Base-by-base conservation (phyloP, 495 filamentous ascomycete genomes). In the Durotheca rogersii region DNA sequence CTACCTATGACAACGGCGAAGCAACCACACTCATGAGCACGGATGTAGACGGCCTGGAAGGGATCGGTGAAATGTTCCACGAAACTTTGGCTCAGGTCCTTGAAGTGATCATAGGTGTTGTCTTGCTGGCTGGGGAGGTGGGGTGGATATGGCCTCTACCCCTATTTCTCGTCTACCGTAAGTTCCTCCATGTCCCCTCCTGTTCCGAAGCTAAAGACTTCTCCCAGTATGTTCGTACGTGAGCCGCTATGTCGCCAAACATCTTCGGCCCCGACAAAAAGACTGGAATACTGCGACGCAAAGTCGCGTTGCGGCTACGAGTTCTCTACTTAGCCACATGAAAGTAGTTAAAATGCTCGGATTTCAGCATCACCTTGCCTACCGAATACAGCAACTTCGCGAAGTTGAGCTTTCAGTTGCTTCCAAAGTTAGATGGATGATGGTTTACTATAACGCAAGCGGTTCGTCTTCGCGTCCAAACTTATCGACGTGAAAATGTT, bases 261-360 rank as follows among this genome's bases (percentile, higher is more conserved):
- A 77, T 49, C 62, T 77, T 1, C 69, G 76, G 29, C 51, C 63
- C 21, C 64, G 68, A 20, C 78, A 80, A 47, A 72, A 65, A 7
- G 50, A 60, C 15, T 84, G 78, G 78, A 72, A 78, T 18, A 53
- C 62, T 25, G 77, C 79, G 9, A 80, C 79, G 7, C 70, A 81
- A 44, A 67, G 61, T 41, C 75, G 80, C 14, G 76, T 83, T 21
- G 68, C 72, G 16, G 66, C 70, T 19, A 81, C 77, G 5, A 72
- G 68, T 4, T 56, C 72, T 0, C 76, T 81, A 67, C 58, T 86
- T 3, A 66, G 74, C 7, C 71, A 77, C 0, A 80, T 83, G 56
- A 84, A 85, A 51, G 67, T 70, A 10, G 66, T 88, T 30, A 87
- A 86, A 51, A 81, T 84, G 76, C 72, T 81, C 4, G 84, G 82